Percentiles rank a stretch among this genome's conserved stretches.
Conservation (phyloP, 495 filamentous ascomycete species). For the Annulohypoxylon maeteangense region DNA sequence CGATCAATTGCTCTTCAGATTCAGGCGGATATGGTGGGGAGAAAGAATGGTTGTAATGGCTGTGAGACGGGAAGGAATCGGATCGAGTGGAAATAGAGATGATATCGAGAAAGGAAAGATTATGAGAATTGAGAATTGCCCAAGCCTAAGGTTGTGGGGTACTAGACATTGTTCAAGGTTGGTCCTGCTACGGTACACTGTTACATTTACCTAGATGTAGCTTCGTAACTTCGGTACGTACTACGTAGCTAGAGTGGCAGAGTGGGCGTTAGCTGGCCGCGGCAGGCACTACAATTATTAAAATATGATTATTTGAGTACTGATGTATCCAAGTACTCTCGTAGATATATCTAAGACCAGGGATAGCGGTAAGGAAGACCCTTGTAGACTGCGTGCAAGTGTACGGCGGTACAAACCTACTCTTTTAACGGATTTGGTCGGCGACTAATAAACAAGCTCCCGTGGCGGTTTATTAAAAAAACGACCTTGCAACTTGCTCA, state of each 20-base stretch:
- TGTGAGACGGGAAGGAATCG: slow-evolving; percentile 40
- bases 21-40: slow-evolving; percentile 41
- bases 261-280: slow-evolving; percentile 6
- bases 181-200: not conserved
- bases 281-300: slow-evolving; percentile 1
- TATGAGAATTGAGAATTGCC: slow-evolving; percentile 15
- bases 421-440: slow-evolving; percentile 45
- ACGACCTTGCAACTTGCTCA: slow-evolving; percentile 27
- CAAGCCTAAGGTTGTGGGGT: slow-evolving; percentile 11
- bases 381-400: slow-evolving; percentile 24
- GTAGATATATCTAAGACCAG: slow-evolving; percentile 14
- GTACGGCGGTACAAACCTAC: slow-evolving; percentile 14
- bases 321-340: not conserved
- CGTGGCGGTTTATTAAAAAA: slow-evolving; percentile 42
- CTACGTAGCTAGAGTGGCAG: not conserved
- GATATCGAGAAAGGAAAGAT: slow-evolving; percentile 26
- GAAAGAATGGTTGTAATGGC: slow-evolving; percentile 18
- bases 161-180: not conserved
- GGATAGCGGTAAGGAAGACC: slow-evolving; percentile 32
- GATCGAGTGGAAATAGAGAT: slow-evolving; percentile 42
- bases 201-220: not conserved
- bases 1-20: slow-evolving; percentile 35
- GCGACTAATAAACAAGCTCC: slow-evolving; percentile 47
- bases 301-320: not conserved
- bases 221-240: not conserved